Percentiles rank a stretch among this genome's conserved stretches.
These are phyloP conservation scores for Cicer yamashitae DNA, from an alignment of 306 rosid species.

Conservation along the genomic window DNA sequence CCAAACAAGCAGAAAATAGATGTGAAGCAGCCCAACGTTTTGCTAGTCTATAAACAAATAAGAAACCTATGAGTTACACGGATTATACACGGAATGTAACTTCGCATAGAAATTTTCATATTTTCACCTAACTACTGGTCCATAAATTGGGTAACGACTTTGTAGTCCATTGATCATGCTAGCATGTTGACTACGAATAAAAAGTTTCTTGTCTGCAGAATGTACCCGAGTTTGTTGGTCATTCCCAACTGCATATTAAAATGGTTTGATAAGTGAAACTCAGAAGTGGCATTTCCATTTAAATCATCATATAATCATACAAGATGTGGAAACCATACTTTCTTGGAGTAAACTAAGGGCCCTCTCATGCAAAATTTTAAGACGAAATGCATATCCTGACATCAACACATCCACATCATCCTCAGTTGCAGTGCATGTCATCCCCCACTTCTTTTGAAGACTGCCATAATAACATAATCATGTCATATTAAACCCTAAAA, in stretches of 20 bases:
- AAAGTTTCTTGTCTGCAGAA: conserved; percentile 70
- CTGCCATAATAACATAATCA: conserved; percentile 63
- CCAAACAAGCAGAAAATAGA: conserved; percentile 89
- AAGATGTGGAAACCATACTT: conserved; percentile 55
- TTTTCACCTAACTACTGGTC: conserved; percentile 81
- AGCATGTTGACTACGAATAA: conserved; percentile 79
- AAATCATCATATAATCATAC: conserved; percentile 39
- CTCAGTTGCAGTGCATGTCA: conserved; percentile 77
- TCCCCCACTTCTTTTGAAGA: conserved; percentile 78
- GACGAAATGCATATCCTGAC: conserved; percentile 93
- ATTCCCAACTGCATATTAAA: conserved; percentile 62
- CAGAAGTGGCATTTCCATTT: conserved; percentile 33
- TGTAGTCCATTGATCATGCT: conserved; percentile 92
- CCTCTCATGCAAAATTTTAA: conserved; percentile 92
- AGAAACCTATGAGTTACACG: conserved; percentile 43
- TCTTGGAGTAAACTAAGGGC: conserved; percentile 80
- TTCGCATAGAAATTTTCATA: conserved; percentile 34
- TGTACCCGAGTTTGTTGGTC: conserved; percentile 61
- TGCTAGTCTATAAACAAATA: conserved; percentile 74
- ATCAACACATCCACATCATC: conserved; percentile 74
- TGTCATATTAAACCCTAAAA: conserved; percentile 41
- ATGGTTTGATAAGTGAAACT: conserved; percentile 43
- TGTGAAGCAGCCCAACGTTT: conserved; percentile 95
- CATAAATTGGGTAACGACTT: conserved; percentile 73
- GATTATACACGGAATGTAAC: conserved; percentile 29